Evolutionary conservation across 2,329 filamentous ascomycete genomes (phyloP).

Genomic region (Colletotrichum tabaci): DNA sequence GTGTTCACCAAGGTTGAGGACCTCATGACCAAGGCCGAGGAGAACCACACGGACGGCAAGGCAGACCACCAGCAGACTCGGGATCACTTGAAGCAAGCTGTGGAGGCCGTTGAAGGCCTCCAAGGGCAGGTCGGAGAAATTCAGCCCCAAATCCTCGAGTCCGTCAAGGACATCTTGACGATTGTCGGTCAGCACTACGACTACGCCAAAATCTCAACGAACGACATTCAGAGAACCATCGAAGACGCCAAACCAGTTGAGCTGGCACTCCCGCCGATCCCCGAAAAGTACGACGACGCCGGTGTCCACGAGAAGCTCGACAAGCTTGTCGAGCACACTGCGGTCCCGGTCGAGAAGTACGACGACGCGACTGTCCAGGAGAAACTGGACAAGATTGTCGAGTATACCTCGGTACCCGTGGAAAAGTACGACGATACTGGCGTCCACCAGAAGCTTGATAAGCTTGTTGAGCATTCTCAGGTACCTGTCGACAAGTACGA

Average conservation of each 20-base stretch:
- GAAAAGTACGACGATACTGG: slow-evolving; percentile 37
- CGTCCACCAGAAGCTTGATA: slow-evolving; percentile 29
- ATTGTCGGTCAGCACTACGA: slow-evolving; percentile 91
- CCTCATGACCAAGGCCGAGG: slow-evolving; percentile 81
- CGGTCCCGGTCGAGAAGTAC: slow-evolving; percentile 40
- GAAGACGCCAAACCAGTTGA: slow-evolving; percentile 70
- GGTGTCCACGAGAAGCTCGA: slow-evolving; percentile 34
- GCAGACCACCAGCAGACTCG: slow-evolving; percentile 87
- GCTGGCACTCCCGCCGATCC: slow-evolving; percentile 35
- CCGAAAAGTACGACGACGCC: slow-evolving; percentile 74
- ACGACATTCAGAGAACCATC: slow-evolving; percentile 70
- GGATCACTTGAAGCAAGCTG: slow-evolving; percentile 82
- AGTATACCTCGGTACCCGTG: slow-evolving; percentile 63
- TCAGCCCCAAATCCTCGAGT: slow-evolving; percentile 89
- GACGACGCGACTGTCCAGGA: slow-evolving; percentile 47
- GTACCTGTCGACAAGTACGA: slow-evolving; percentile 43
- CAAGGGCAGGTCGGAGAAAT: slow-evolving; percentile 86
- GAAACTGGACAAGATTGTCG: slow-evolving; percentile 63
- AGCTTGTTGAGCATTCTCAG: slow-evolving; percentile 28
- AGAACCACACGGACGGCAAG: slow-evolving; percentile 80
- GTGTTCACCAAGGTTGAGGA: slow-evolving; percentile 89
- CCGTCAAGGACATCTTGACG: slow-evolving; percentile 87
- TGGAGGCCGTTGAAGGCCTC: slow-evolving; percentile 83
- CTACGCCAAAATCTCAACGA: slow-evolving; percentile 80
- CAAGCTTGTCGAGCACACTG: slow-evolving; percentile 28